Evolutionary conservation across 129 eudicot species (phyloP).

Genomic region (Chrysanthemum seticuspe): DNA sequence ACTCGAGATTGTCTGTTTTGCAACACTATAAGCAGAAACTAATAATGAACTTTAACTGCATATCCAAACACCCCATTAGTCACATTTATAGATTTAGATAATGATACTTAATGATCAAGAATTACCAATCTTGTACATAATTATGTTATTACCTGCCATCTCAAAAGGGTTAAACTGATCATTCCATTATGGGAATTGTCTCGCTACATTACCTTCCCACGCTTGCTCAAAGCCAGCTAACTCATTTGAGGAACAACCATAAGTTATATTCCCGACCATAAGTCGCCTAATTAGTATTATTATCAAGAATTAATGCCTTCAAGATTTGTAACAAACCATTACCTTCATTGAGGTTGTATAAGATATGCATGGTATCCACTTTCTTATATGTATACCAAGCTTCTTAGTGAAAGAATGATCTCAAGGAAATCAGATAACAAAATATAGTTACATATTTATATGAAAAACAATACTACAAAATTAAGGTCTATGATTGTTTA

Average conservation of each 20-base stretch:
- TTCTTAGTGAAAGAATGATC: conserved; percentile 81
- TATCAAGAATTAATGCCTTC: not conserved
- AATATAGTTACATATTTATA: not conserved
- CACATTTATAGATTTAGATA: too few species aligned
- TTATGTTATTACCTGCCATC: conserved; percentile 34
- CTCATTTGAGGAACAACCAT: conserved; percentile 50
- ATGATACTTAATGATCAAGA: too few species aligned
- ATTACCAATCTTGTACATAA: too few species aligned
- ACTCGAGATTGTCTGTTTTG: too few species aligned
- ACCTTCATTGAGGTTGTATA: conserved; percentile 85
- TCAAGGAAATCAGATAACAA: conserved; percentile 28
- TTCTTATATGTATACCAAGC: conserved; percentile 63
- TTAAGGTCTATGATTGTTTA: not conserved
- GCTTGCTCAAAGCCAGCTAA: conserved; percentile 70
- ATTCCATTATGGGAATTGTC: conserved; percentile 47
- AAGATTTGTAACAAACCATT: not conserved
- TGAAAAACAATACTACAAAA: not conserved
- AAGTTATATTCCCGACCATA: not conserved
- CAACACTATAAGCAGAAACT: too few species aligned
- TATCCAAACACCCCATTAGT: too few species aligned
- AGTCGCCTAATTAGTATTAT: not conserved
- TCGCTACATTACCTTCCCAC: conserved; percentile 65
- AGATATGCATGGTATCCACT: conserved; percentile 77
- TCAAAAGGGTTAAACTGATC: conserved; percentile 29
- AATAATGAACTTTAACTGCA: too few species aligned